Percentiles rank a stretch among this genome's conserved stretches.
These are phyloP conservation scores for Trichoderma sp. DNA, from an alignment of 2,329 filamentous ascomycete species.

Conservation along the genomic window DNA sequence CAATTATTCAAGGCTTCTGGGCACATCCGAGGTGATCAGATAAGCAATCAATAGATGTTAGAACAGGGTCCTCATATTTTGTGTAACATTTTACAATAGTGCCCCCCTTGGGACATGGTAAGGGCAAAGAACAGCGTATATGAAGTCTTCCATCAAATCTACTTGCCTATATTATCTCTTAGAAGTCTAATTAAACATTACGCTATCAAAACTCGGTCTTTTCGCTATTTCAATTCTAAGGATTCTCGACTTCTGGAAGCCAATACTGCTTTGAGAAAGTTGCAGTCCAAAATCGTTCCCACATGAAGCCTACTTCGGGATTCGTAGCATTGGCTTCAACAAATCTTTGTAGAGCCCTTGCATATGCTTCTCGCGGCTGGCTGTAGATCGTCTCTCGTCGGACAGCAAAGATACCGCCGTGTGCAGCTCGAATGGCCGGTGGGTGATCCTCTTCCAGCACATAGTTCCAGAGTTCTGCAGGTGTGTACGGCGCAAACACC, in stretches of 20 bases:
- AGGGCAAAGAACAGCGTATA: background rate
- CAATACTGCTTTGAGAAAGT: conserved; percentile 9
- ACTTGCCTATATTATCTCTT: background rate
- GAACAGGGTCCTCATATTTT: background rate
- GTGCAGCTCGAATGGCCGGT: background rate
- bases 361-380: conserved; percentile 7
- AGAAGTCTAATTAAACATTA: background rate
- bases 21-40: too few species aligned
- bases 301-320: conserved; percentile 17
- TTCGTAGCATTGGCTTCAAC: conserved; percentile 4
- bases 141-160: background rate
- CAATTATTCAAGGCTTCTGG: background rate
- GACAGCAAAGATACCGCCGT: conserved; percentile 14
- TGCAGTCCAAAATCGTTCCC: conserved; percentile 19
- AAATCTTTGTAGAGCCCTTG: conserved; percentile 2
- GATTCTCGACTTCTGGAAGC: background rate
- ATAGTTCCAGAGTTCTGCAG: conserved; percentile 4
- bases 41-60: too few species aligned
- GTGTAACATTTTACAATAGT: background rate
- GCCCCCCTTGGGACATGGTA: background rate
- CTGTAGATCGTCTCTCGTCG: conserved; percentile 16
- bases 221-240: background rate
- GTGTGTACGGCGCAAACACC: background rate
- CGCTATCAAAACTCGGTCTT: background rate
- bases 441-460: conserved; percentile 5